These are phyloP conservation scores for Beauveria australis DNA, from an alignment of 2,329 filamentous ascomycete genomes.

Conservation along the genomic window DNA sequence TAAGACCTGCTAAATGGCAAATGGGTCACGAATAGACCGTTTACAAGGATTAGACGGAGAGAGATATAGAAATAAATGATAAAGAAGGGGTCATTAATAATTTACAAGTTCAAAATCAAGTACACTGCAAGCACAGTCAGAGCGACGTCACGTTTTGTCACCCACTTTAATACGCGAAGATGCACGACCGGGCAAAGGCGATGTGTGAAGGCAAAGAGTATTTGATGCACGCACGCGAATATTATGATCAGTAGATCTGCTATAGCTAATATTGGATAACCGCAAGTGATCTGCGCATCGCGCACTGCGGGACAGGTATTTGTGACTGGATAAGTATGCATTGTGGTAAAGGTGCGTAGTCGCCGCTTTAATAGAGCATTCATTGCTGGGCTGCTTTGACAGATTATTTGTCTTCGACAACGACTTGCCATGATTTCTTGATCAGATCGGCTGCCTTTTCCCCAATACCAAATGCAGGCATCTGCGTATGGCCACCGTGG, in stretches of 20 bases:
- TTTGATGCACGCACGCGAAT: too few species aligned
- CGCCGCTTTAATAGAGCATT: not conserved
- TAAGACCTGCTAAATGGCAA: not conserved
- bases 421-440: conserved; percentile 23
- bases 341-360: not conserved
- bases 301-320: too few species aligned
- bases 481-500: conserved; percentile 41
- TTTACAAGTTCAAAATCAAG: too few species aligned
- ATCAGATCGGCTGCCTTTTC: conserved; percentile 43
- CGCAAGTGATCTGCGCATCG: too few species aligned
- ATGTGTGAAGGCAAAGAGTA: not conserved
- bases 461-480: conserved; percentile 50
- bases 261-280: too few species aligned
- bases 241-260: too few species aligned
- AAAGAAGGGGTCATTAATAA: not conserved
- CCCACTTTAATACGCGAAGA: not conserved
- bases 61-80: not conserved
- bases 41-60: too few species aligned
- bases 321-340: too few species aligned
- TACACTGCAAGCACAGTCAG: too few species aligned
- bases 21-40: too few species aligned
- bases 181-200: not conserved
- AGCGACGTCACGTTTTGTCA: too few species aligned
- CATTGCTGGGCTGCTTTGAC: not conserved
- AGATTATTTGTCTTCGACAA: not conserved